A percentile compares a stretch with the other conserved stretches of the same genome.
phyloP scores from a whole-genome alignment of 176 grass and related monocot genomes.

The Carex cristatella region DNA sequence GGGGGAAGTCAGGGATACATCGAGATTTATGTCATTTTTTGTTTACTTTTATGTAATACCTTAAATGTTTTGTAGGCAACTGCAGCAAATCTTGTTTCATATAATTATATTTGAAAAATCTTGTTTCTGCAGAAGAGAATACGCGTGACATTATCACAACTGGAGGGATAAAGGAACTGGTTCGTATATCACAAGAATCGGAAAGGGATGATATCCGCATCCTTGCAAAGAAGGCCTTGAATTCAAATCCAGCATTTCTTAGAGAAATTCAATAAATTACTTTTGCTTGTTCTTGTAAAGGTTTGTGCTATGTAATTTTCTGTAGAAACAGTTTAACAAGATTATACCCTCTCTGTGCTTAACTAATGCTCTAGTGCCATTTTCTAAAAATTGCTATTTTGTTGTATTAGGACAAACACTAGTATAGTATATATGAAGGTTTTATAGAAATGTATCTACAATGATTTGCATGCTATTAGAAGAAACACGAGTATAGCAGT shows the following conservation, averaged over 20 bases:
- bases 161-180: constrained; percentile 81
- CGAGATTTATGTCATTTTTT: no score
- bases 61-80: no score
- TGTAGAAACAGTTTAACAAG: neutral
- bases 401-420: neutral
- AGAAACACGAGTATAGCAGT: no score
- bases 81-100: no score
- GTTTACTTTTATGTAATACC: no score
- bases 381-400: neutral
- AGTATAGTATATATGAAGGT: constrained; percentile 10
- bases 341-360: neutral
- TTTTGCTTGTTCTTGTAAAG: constrained; percentile 10
- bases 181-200: constrained; percentile 76
- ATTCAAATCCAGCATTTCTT: constrained; percentile 69
- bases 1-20: neutral
- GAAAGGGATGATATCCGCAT: constrained; percentile 58
- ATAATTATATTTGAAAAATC: constrained; percentile 12
- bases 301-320: constrained; percentile 8
- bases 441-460: constrained; percentile 5
- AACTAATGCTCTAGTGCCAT: neutral
- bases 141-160: constrained; percentile 57
- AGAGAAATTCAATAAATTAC: constrained; percentile 38
- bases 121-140: constrained; percentile 63
- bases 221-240: constrained; percentile 72
- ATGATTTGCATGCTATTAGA: neutral